These are phyloP conservation scores for Leishmania braziliensis DNA, from an alignment of 208 protist species.

Conservation along the genomic window DNA sequence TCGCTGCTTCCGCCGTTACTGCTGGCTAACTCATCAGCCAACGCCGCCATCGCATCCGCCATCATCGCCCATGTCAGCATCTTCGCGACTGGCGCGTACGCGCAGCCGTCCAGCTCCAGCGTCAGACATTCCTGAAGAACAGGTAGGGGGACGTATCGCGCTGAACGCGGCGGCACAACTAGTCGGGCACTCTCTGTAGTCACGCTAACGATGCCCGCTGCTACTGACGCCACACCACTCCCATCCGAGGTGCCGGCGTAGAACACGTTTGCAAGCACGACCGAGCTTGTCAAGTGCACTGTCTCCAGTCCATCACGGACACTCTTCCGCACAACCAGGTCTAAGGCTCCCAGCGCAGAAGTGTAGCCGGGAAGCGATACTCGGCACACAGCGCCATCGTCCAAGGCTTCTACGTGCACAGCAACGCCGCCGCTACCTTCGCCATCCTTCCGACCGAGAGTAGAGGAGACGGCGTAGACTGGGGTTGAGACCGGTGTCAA, in stretches of 20 bases:
- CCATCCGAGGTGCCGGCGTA: not conserved
- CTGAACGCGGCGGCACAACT: slow-evolving; percentile 12
- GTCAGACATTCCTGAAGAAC: slow-evolving; percentile 8
- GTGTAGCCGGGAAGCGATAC: slow-evolving; percentile 15
- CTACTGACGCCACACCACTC: not conserved
- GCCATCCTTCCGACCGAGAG: not conserved
- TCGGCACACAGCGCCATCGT: slow-evolving; percentile 3
- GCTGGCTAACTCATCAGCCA: slow-evolving; percentile 15
- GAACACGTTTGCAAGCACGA: slow-evolving; percentile 29
- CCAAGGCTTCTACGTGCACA: slow-evolving; percentile 5
- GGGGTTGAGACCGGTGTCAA: not conserved
- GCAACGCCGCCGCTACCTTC: not conserved
- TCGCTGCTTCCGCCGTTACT: not conserved
- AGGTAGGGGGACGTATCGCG: slow-evolving; percentile 18
- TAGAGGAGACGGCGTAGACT: not conserved
- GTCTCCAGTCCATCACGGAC: not conserved
- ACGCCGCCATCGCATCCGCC: slow-evolving; percentile 27
- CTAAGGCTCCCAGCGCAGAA: slow-evolving; percentile 25
- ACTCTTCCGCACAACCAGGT: slow-evolving; percentile 18
- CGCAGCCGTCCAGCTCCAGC: slow-evolving; percentile 20
- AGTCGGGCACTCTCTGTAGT: not conserved
- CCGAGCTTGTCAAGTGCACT: slow-evolving; percentile 24
- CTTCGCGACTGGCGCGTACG: slow-evolving; percentile 8
- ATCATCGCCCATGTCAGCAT: slow-evolving; percentile 34
- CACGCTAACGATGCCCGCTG: not conserved